These are phyloP conservation scores for Fusarium avenaceum DNA, from an alignment of 2,329 filamentous ascomycete genomes.

Conservation along the genomic window DNA sequence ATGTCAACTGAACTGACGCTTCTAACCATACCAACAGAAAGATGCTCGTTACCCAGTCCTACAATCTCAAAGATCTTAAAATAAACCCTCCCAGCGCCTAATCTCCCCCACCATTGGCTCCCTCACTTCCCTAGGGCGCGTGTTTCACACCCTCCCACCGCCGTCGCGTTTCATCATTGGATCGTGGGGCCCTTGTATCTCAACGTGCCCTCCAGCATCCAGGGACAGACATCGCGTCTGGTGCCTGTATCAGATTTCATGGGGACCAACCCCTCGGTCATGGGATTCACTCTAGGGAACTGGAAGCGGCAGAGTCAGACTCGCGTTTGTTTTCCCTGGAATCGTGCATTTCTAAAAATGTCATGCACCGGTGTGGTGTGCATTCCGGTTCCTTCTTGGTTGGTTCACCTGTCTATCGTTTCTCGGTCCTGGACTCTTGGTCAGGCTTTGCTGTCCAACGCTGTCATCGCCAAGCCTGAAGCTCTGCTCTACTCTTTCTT, in stretches of 20 bases:
- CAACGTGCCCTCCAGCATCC: slow-evolving; percentile 4
- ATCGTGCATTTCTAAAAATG: slow-evolving; percentile 41
- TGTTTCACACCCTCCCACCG: slow-evolving; percentile 49
- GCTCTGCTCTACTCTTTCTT: neutral
- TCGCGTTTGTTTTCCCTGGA: slow-evolving; percentile 19
- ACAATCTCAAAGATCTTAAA: slow-evolving; percentile 24
- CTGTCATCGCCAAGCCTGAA: neutral
- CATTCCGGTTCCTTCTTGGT: slow-evolving; percentile 18
- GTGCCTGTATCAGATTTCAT: slow-evolving; percentile 48
- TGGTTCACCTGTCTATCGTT: neutral
- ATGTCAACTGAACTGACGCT: slow-evolving; percentile 11
- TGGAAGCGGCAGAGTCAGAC: slow-evolving; percentile 3
- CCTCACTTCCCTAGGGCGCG: slow-evolving; percentile 37
- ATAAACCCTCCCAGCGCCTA: slow-evolving; percentile 49
- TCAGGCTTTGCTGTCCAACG: slow-evolving; percentile 13
- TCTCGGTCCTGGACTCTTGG: slow-evolving; percentile 1
- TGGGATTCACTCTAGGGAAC: slow-evolving; percentile 18
- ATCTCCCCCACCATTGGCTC: slow-evolving; percentile 48
- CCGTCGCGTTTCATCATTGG: slow-evolving; percentile 48
- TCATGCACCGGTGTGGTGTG: slow-evolving; percentile 11
- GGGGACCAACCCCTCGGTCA: slow-evolving; percentile 28
- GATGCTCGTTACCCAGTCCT: neutral
- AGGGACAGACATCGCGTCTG: slow-evolving; percentile 21
- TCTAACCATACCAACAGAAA: neutral
- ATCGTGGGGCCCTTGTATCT: slow-evolving; percentile 36